Evolutionary conservation across 495 filamentous ascomycete genomes (phyloP).

Genomic region (Letharia columbiana): DNA sequence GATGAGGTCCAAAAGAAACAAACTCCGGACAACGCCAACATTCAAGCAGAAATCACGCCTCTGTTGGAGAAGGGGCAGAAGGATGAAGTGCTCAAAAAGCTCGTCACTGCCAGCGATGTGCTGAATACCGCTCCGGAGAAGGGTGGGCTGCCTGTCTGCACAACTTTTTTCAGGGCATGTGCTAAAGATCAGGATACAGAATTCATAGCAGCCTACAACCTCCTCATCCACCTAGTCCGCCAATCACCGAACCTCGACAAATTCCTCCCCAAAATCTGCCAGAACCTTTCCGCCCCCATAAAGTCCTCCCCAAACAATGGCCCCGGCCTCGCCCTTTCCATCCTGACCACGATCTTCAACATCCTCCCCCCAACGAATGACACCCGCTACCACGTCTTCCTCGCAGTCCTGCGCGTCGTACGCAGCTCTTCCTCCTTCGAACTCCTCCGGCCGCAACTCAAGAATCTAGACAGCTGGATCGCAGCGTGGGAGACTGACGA

Average conservation of each 20-base stretch:
- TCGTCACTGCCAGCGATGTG: constrained; percentile 61
- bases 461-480: constrained; percentile 73
- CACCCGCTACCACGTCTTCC: constrained; percentile 78
- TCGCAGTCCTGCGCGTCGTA: constrained; percentile 73
- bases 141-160: constrained; percentile 37
- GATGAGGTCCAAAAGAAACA: constrained; percentile 51
- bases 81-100: constrained; percentile 81
- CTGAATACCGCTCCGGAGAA: constrained; percentile 84
- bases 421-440: constrained; percentile 68
- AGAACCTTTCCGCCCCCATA: constrained; percentile 71
- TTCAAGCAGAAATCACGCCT: constrained; percentile 61
- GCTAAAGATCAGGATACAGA: constrained; percentile 40
- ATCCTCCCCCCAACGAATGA: constrained; percentile 66
- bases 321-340: constrained; percentile 70
- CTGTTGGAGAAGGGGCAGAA: constrained; percentile 64
- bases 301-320: constrained; percentile 77
- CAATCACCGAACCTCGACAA: constrained; percentile 73
- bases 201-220: constrained; percentile 89
- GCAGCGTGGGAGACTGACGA: constrained; percentile 71
- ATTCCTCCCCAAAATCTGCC: constrained; percentile 79
- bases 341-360: constrained; percentile 95
- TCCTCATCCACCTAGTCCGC: constrained; percentile 83
- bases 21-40: constrained; percentile 45
- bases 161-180: background rate
- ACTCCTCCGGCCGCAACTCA: constrained; percentile 66